Percentiles rank a stretch among this genome's conserved stretches.
Conservation (phyloP, 495 filamentous ascomycete species). For the Aspergillus nidulans region DNA sequence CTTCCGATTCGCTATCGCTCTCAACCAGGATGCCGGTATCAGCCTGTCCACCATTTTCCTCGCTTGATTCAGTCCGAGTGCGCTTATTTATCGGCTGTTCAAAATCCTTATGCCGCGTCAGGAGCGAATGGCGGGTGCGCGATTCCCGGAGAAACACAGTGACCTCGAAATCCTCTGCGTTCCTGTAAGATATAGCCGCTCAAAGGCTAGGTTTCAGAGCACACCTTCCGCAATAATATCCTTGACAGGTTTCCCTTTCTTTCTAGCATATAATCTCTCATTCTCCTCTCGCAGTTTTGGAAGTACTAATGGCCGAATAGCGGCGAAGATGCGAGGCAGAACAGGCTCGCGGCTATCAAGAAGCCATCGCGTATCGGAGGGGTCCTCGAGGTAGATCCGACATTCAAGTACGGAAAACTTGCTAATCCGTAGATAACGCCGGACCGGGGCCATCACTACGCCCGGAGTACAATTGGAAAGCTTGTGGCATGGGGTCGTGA, state of each 20-base stretch:
- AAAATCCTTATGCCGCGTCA: conserved; percentile 77
- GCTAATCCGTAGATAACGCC: conserved; percentile 77
- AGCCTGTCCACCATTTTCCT: conserved; percentile 26
- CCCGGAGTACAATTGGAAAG: background rate
- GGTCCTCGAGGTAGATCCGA: conserved; percentile 91
- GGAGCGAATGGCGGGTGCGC: conserved; percentile 78
- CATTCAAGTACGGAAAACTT: conserved; percentile 90
- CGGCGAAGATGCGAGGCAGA: conserved; percentile 75
- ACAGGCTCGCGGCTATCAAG: conserved; percentile 62
- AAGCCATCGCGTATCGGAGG: conserved; percentile 79
- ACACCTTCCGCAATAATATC: conserved; percentile 81
- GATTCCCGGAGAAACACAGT: conserved; percentile 88
- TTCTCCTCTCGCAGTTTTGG: conserved; percentile 90
- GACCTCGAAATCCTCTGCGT: conserved; percentile 86
- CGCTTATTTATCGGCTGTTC: conserved; percentile 45
- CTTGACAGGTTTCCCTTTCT: conserved; percentile 75
- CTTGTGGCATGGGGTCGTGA: too few species aligned
- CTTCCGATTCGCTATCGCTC: conserved; percentile 36
- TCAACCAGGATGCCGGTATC: conserved; percentile 37
- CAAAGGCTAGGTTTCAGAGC: background rate
- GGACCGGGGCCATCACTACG: conserved; percentile 67
- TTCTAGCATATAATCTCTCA: conserved; percentile 50
- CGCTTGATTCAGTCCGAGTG: conserved; percentile 42
- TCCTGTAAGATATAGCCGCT: background rate
- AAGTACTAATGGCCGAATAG: conserved; percentile 76